A percentile compares a stretch with the other conserved stretches of the same genome.
phyloP scores from a whole-genome alignment of 805 yeast species.

The Suhomyces sp. region DNA sequence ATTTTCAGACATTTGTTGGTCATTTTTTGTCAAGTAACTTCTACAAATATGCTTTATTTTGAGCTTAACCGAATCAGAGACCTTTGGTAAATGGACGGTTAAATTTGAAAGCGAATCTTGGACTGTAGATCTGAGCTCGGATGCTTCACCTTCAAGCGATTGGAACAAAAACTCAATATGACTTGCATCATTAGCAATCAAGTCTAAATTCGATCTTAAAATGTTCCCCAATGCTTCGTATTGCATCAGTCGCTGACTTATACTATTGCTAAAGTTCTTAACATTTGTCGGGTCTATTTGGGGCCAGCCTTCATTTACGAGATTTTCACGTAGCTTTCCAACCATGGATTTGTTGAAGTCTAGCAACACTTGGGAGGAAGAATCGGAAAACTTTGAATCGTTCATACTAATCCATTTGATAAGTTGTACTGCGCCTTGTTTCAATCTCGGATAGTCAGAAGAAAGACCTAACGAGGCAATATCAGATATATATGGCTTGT shows the following conservation, averaged over 20 bases:
- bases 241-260: conserved; percentile 56
- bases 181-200: conserved; percentile 44
- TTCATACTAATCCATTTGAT: conserved; percentile 54
- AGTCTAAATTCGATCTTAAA: conserved; percentile 43
- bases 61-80: conserved; percentile 37
- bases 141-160: conserved; percentile 60
- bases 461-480: conserved; percentile 60
- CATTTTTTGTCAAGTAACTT: conserved; percentile 23
- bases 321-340: conserved; percentile 48
- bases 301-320: conserved; percentile 64
- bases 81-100: conserved; percentile 43
- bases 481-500: conserved; percentile 37
- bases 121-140: conserved; percentile 62
- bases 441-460: conserved; percentile 50
- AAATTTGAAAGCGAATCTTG: conserved; percentile 68
- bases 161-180: conserved; percentile 67
- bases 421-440: conserved; percentile 58
- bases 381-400: conserved; percentile 2
- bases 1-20: conserved; percentile 2
- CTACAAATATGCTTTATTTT: conserved; percentile 40
- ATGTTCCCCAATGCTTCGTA: conserved; percentile 79
- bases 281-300: conserved; percentile 33
- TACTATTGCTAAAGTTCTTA: conserved; percentile 29
- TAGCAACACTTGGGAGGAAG: conserved; percentile 9
- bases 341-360: conserved; percentile 46